These are phyloP conservation scores for Pyrrhoderma lamaoense DNA, from an alignment of 1,284 basidiomycete species.

Conservation along the genomic window DNA sequence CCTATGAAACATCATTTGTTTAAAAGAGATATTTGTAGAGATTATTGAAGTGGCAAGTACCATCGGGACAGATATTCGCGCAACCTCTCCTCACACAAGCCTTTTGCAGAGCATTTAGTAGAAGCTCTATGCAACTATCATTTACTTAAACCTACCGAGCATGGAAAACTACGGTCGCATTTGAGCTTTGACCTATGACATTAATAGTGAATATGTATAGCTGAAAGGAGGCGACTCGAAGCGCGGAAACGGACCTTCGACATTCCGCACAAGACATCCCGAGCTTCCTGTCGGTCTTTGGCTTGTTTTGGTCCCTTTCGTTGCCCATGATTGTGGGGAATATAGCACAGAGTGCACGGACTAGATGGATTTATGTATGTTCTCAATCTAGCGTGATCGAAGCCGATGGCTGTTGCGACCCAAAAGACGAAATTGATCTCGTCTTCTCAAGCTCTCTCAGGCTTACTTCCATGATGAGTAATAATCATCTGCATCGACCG, in stretches of 20 bases:
- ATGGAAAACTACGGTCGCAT: constrained; percentile 34
- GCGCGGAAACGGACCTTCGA: constrained; percentile 31
- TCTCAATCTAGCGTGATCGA: no score
- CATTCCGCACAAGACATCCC: constrained; percentile 45
- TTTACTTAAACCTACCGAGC: not conserved
- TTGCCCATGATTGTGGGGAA: constrained; percentile 1
- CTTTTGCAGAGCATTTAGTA: constrained; percentile 22
- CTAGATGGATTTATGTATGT: no score
- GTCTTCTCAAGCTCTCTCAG: no score
- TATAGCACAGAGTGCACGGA: not conserved
- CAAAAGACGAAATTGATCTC: no score
- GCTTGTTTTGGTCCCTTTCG: constrained; percentile 8
- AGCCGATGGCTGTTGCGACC: not conserved
- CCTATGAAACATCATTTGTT: constrained; percentile 27
- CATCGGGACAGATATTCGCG: constrained; percentile 44
- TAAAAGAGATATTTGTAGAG: constrained; percentile 1
- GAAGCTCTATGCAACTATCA: not conserved
- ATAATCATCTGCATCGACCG: no score
- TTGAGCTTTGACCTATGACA: constrained; percentile 43
- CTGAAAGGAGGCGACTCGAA: not conserved
- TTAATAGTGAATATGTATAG: not conserved
- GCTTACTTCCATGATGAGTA: no score
- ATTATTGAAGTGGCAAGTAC: constrained; percentile 24
- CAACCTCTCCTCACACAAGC: constrained; percentile 48
- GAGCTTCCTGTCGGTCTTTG: constrained; percentile 8